phyloP scores from a whole-genome alignment of 2,329 filamentous ascomycete species.

The Penicillium sp. region DNA sequence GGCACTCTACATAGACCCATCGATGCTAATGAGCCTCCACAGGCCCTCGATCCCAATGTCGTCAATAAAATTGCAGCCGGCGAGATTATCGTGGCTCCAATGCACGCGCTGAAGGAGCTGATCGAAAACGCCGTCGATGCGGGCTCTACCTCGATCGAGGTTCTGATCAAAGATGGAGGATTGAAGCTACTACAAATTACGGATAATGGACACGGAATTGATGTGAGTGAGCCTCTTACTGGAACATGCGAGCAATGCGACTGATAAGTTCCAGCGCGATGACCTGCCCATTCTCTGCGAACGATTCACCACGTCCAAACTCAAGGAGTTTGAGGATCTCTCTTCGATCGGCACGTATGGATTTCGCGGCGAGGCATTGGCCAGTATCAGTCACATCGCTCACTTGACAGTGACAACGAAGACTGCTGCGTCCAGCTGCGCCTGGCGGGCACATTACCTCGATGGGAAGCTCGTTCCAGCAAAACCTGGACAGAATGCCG shows the following conservation, averaged over 20 bases:
- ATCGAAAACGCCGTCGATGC: conserved; percentile 97
- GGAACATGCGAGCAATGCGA: background rate
- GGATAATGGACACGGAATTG: conserved; percentile 93
- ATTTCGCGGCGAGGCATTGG: conserved; percentile 93
- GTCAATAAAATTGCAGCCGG: conserved; percentile 98
- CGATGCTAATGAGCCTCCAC: conserved; percentile 18
- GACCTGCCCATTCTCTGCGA: conserved; percentile 90
- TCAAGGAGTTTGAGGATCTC: conserved; percentile 89
- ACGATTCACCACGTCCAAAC: conserved; percentile 92
- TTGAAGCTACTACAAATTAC: conserved; percentile 94
- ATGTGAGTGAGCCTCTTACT: conserved; percentile 52
- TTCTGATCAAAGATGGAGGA: conserved; percentile 90
- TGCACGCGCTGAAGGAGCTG: conserved; percentile 91
- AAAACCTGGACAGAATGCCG: conserved; percentile 80
- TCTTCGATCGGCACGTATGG: conserved; percentile 88
- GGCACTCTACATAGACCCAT: background rate
- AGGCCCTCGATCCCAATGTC: conserved; percentile 85
- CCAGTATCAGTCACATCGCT: conserved; percentile 97
- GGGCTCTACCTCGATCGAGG: conserved; percentile 85
- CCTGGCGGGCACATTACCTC: conserved; percentile 84
- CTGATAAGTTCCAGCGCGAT: conserved; percentile 59
- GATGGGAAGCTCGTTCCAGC: conserved; percentile 73
- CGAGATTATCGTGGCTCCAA: conserved; percentile 95
- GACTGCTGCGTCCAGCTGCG: conserved; percentile 78
- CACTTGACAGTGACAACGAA: conserved; percentile 93